These are phyloP conservation scores for Linum trigynum DNA, from an alignment of 345 rosid species.

Conservation along the genomic window DNA sequence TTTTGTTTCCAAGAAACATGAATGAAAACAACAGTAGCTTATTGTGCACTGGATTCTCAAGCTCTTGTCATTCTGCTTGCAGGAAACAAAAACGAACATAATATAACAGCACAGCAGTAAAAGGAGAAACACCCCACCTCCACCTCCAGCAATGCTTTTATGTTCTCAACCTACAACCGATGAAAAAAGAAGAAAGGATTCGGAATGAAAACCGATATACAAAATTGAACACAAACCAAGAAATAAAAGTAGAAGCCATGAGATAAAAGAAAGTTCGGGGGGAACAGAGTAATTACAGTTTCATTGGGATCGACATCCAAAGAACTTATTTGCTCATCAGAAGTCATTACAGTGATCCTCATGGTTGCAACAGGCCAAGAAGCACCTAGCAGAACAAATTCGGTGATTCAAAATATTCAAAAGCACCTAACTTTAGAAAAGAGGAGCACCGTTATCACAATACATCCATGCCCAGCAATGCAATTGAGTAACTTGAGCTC, in stretches of 20 bases:
- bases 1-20: too few relatives aligned
- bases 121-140: conserved; percentile 44
- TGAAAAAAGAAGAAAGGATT: background rate
- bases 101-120: background rate
- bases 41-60: too few relatives aligned
- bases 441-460: background rate
- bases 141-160: conserved; percentile 92
- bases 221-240: too few relatives aligned
- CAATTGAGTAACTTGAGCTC: background rate
- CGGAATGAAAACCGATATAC: background rate
- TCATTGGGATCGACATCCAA: conserved; percentile 82
- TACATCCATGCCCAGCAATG: background rate
- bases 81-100: background rate
- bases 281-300: conserved; percentile 32
- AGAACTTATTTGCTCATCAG: conserved; percentile 71
- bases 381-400: background rate
- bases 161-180: conserved; percentile 66
- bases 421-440: background rate
- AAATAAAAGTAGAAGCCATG: background rate
- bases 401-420: background rate
- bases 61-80: too few relatives aligned
- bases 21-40: too few relatives aligned
- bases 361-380: conserved; percentile 18
- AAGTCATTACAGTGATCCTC: conserved; percentile 90
- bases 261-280: conserved; percentile 21